These are phyloP conservation scores for Verticillium dahliae DNA, from an alignment of 2,329 filamentous ascomycete species.

Conservation along the genomic window DNA sequence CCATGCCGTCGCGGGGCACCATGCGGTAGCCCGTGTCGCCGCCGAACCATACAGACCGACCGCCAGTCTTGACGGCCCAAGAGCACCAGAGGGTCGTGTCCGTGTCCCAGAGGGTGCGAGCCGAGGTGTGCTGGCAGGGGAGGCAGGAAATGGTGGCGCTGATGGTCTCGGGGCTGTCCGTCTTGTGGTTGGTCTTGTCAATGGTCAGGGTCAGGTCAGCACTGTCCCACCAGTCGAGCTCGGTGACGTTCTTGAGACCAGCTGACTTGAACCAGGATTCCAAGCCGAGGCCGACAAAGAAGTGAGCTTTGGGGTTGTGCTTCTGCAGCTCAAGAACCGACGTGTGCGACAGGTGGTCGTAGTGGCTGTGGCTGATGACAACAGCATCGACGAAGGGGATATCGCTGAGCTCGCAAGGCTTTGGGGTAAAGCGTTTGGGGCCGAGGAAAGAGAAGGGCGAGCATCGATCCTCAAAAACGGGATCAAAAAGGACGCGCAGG, in stretches of 20 bases:
- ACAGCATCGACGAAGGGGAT: constrained; percentile 72
- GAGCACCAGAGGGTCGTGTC: constrained; percentile 79
- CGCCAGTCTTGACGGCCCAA: constrained; percentile 71
- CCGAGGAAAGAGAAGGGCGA: constrained; percentile 65
- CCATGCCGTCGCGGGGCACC: constrained; percentile 57
- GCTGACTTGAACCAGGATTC: constrained; percentile 71
- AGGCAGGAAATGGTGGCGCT: constrained; percentile 69
- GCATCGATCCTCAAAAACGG: constrained; percentile 85
- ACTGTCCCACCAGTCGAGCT: constrained; percentile 94
- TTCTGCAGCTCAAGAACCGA: constrained; percentile 66
- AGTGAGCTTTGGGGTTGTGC: constrained; percentile 71
- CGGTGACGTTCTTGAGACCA: constrained; percentile 72
- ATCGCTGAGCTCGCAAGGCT: constrained; percentile 70
- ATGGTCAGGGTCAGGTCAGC: constrained; percentile 60
- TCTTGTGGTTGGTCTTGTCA: constrained; percentile 19
- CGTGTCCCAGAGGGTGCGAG: constrained; percentile 62
- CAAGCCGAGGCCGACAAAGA: constrained; percentile 80
- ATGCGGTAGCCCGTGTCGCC: constrained; percentile 87
- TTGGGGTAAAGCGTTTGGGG: constrained; percentile 71
- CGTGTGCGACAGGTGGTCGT: constrained; percentile 80
- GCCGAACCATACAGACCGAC: constrained; percentile 78
- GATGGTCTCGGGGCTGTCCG: constrained; percentile 41
- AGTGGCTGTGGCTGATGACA: constrained; percentile 85
- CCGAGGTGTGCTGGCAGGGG: constrained; percentile 78
- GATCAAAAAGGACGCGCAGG: constrained; percentile 84